Base-by-base conservation (phyloP, 495 filamentous ascomycete genomes). In the Clavariopsis aquatica region DNA sequence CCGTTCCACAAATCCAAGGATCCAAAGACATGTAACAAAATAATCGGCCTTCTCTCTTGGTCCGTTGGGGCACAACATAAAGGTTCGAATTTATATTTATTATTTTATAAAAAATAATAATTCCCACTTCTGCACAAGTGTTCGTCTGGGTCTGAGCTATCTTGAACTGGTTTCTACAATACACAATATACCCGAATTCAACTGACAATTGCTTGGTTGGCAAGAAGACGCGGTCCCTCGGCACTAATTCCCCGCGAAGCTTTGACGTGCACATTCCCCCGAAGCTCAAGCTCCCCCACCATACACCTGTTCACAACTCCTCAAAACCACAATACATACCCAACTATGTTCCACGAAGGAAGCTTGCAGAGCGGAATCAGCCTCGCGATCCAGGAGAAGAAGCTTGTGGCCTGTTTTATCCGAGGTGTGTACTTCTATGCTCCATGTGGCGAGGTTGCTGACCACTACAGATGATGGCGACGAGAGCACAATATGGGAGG, bases 361-460 rank as follows among this genome's bases (percentile, higher is more conserved):
- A 84, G 82, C 62, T 76, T 96, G 7, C 86, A 93, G 69, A 84
- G 86, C 54, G 93, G 90, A 51, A 93, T 98, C 69, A 78, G 82
- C 7, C 74, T 82, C 23, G 91, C 94, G 20, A 77, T 97, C 12
- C 82, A 83, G 52, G 78, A 90, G 71, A 70, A 74, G 26, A 87
- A 87, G 67, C 75, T 82, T 13, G 84, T 93, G 5, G 81, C 82
- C 49, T 91, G 89, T 72, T 90, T 93, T 76, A 82, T 90, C 34
- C 73, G 78, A 78, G 85, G 86, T 88, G 55, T 26, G 52, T 52
- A 52, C 3, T 26, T 41, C 28, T 9, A 6, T 5, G 24, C 34
- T n/a, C 29, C 6, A 1, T 53, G 24, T 27, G 26, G 10, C 31
- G n/a, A 34, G 28, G 1, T 34, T 53, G 10, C 22, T 41, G 19